Base-by-base conservation (phyloP, 2,329 filamentous ascomycete species). In the Sporothrix inflata region DNA sequence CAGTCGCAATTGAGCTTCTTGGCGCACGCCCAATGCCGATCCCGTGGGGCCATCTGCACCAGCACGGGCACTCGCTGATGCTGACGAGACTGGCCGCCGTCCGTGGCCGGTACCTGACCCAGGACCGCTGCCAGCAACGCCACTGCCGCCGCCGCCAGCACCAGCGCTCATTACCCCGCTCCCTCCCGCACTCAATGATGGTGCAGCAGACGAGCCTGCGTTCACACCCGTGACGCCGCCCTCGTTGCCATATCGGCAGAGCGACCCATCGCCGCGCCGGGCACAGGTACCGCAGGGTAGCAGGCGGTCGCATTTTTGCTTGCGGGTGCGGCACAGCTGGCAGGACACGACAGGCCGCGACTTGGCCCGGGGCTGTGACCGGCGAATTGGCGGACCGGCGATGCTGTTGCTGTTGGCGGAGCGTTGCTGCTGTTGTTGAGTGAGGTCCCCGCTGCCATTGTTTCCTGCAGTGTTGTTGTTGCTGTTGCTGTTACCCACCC, bases 291-390 rank as follows among this genome's bases (percentile, higher is more conserved):
- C 78, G 74, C 83, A 85, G 1, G 82, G 74, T 38, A 76, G 82
- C 53, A 80, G 80, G 16, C 82, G 80, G 73, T 84, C 83, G 73
- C 83, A 85, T 71, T 80, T 81, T 8, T 82, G 79, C 76, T 85
- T 85, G 72, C 83, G 82, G 24, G 76, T 77, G 73, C 84, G 83
- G 72, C 83, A 85, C 57, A 79, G 76, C 2, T 78, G 77, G 75
- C 83, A 84, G 5, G 83, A 84, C 24, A 84, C 79, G 49, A 83
- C 77, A 61, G 80, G 81, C 7, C 83, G 79, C 3, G 72, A 34
- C 34, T 70, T 71, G 38, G 30, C 21, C 12, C 57, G 70, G 1
- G 66, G 42, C 34, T 61, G 65, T 1, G 71, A 45, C 11, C 71
- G 65, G 30, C 66, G 71, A 24, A 70, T 53, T 19, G 69, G 63